phyloP scores from a whole-genome alignment of 768 basidiomycete genomes.

The Psilocybe tampanensis region DNA sequence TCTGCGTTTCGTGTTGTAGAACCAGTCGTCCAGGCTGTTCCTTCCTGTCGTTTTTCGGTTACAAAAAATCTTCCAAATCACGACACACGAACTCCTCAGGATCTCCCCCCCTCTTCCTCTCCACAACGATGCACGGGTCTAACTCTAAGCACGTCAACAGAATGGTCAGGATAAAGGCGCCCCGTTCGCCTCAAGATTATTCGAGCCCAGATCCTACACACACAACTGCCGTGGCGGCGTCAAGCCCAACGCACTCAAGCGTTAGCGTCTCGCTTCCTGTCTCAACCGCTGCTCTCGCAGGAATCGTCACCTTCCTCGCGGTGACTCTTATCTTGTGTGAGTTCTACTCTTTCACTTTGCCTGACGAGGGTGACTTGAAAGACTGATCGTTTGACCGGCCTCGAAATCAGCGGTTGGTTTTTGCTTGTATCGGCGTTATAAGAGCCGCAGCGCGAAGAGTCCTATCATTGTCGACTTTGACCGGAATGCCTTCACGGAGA shows the following conservation, averaged over 20 bases:
- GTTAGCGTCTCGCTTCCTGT: slow-evolving; percentile 22
- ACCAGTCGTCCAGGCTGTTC: slow-evolving; percentile 10
- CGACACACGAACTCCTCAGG: slow-evolving; percentile 9
- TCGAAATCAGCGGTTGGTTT: slow-evolving; percentile 8
- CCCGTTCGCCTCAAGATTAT: slow-evolving; percentile 12
- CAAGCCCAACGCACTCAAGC: slow-evolving; percentile 8
- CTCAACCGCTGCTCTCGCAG: slow-evolving; percentile 32
- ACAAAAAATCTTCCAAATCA: not conserved
- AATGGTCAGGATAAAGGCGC: slow-evolving; percentile 18
- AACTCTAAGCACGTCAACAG: slow-evolving; percentile 14
- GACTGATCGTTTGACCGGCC: too few relatives aligned
- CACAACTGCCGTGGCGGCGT: slow-evolving; percentile 5
- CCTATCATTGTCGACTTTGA: slow-evolving; percentile 17
- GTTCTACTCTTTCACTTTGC: slow-evolving; percentile 14
- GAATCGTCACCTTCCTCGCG: slow-evolving; percentile 29
- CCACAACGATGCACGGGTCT: slow-evolving; percentile 7
- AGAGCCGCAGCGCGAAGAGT: slow-evolving; percentile 2
- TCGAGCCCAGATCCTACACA: slow-evolving; percentile 4
- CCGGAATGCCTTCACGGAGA: slow-evolving; percentile 17
- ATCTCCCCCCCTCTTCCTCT: not conserved
- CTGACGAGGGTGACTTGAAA: not conserved
- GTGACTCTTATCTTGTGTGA: slow-evolving; percentile 31
- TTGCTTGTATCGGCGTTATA: slow-evolving; percentile 16
- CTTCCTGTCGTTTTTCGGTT: slow-evolving; percentile 18
- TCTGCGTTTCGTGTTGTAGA: not conserved